Conservation (phyloP, 306 rosid species). For the Dicorynia guianensis region DNA sequence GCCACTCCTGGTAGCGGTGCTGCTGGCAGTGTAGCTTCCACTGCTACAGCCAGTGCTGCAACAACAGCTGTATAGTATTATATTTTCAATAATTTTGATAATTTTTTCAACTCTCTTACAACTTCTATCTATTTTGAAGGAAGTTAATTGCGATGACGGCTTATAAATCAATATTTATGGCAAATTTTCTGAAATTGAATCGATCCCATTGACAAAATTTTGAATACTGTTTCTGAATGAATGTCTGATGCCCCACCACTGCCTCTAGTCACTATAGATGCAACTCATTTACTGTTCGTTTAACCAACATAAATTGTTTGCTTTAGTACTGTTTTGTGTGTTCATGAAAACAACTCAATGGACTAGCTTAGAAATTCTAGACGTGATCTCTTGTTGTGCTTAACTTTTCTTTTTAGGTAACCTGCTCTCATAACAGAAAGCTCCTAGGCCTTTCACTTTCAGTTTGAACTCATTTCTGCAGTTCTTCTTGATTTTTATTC, state of each 20-base stretch:
- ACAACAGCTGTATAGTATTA: slow-evolving; percentile 52
- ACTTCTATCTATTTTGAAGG: slow-evolving; percentile 16
- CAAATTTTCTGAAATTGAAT: slow-evolving; percentile 47
- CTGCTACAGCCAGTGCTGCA: slow-evolving; percentile 41
- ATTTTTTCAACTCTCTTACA: neutral
- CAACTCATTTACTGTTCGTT: neutral
- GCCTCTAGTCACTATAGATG: neutral
- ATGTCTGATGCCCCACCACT: neutral
- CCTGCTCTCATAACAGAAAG: neutral
- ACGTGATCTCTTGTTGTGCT: neutral
- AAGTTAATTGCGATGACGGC: slow-evolving; percentile 54
- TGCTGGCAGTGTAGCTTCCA: slow-evolving; percentile 16
- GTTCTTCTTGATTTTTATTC: neutral
- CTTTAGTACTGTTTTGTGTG: neutral
- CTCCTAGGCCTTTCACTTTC: slow-evolving; percentile 28
- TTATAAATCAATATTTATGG: slow-evolving; percentile 40
- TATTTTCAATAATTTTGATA: slow-evolving; percentile 37
- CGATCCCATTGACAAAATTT: slow-evolving; percentile 26
- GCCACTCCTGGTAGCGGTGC: neutral
- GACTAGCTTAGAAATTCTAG: neutral
- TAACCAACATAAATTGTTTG: slow-evolving; percentile 5
- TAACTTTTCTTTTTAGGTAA: neutral
- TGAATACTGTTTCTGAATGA: neutral
- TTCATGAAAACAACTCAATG: slow-evolving; percentile 4
- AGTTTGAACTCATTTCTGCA: neutral